Evolutionary conservation across 108 stramenopile species (phyloP).

Genomic region (Cylindrotheca fusiformis): DNA sequence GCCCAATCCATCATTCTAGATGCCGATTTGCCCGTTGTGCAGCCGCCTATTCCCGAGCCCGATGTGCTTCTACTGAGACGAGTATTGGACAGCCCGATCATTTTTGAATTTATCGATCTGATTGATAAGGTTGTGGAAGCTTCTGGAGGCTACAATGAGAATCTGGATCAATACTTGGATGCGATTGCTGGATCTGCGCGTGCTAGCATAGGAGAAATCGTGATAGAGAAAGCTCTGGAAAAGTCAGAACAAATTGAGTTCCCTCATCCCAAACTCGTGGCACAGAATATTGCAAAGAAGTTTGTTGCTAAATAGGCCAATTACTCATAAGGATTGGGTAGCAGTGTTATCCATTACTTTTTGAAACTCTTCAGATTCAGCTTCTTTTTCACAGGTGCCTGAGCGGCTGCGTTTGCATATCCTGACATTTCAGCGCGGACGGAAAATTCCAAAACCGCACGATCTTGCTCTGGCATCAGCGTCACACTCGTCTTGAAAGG

Average conservation of each 20-base stretch:
- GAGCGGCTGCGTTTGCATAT: slow-evolving; percentile 38
- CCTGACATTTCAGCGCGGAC: slow-evolving; percentile 88
- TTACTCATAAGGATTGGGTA: no score
- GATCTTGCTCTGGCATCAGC: slow-evolving; percentile 43
- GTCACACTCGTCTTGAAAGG: slow-evolving; percentile 71
- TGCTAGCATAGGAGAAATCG: slow-evolving; percentile 25
- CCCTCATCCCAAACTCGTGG: neutral
- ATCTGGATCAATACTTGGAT: slow-evolving; percentile 39
- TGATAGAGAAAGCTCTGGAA: slow-evolving; percentile 14
- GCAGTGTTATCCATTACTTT: slow-evolving; percentile 34
- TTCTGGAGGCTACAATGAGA: slow-evolving; percentile 35
- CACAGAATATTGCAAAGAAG: slow-evolving; percentile 6
- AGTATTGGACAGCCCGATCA: slow-evolving; percentile 20
- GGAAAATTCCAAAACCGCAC: slow-evolving; percentile 68
- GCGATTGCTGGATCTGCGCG: slow-evolving; percentile 3
- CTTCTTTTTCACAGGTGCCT: slow-evolving; percentile 67
- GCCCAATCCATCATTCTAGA: slow-evolving; percentile 25
- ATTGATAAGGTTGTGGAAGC: slow-evolving; percentile 32
- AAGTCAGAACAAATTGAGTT: slow-evolving; percentile 18
- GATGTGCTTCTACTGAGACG: slow-evolving; percentile 20
- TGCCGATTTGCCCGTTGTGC: slow-evolving; percentile 20
- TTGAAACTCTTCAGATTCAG: slow-evolving; percentile 71
- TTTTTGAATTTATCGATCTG: slow-evolving; percentile 6
- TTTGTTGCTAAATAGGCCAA: neutral
- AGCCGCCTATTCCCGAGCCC: slow-evolving; percentile 3